These are phyloP conservation scores for Sanguinoderma infundibulare DNA, from an alignment of 1,284 basidiomycete species.

Conservation along the genomic window DNA sequence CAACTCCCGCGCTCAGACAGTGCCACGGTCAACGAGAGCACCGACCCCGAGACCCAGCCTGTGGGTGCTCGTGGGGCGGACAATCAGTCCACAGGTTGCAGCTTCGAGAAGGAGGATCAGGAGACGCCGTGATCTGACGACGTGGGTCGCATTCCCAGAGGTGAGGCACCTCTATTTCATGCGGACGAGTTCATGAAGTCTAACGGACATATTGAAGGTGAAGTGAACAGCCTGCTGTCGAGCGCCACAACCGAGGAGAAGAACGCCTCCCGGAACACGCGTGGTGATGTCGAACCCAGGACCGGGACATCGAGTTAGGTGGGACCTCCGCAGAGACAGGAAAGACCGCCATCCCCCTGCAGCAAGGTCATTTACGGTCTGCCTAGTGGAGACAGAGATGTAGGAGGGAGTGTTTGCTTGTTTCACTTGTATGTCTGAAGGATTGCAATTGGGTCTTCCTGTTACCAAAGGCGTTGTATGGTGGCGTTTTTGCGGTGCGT, in stretches of 20 bases:
- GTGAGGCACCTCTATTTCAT: slow-evolving; percentile 14
- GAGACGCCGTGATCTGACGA: slow-evolving; percentile 28
- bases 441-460: too few relatives aligned
- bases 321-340: slow-evolving; percentile 22
- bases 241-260: slow-evolving; percentile 28
- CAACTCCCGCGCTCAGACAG: slow-evolving; percentile 32
- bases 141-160: slow-evolving; percentile 27
- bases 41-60: slow-evolving; percentile 22
- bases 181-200: neutral
- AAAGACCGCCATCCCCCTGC: too few relatives aligned
- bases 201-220: slow-evolving; percentile 21
- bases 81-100: slow-evolving; percentile 28
- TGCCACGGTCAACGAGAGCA: slow-evolving; percentile 27
- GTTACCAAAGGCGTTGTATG: too few relatives aligned
- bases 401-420: too few relatives aligned
- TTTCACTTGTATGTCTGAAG: too few relatives aligned
- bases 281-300: slow-evolving; percentile 36
- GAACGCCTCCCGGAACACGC: slow-evolving; percentile 27
- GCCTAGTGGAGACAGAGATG: too few relatives aligned
- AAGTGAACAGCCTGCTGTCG: slow-evolving; percentile 29
- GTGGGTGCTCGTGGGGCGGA: slow-evolving; percentile 31
- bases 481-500: too few relatives aligned
- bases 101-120: slow-evolving; percentile 27
- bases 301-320: slow-evolving; percentile 33
- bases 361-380: too few relatives aligned